phyloP scores from a whole-genome alignment of 768 basidiomycete species.

The Bullera alba region DNA sequence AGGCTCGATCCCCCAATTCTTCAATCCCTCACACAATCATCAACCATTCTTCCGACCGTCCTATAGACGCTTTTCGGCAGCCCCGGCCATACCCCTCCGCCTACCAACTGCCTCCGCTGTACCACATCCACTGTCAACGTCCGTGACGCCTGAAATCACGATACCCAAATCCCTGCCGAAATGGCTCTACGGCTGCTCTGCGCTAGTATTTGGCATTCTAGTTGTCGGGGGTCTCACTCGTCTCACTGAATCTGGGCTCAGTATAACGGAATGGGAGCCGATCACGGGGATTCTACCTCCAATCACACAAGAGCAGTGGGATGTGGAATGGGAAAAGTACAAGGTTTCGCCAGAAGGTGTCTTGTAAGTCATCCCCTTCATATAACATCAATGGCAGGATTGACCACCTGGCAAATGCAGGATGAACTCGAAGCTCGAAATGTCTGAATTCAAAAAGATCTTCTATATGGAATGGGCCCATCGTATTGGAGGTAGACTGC shows the following conservation, averaged over 20 bases:
- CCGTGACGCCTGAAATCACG: background rate
- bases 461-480: slow-evolving; percentile 99
- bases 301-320: slow-evolving; percentile 67
- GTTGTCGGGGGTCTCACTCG: slow-evolving; percentile 94
- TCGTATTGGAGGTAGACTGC: slow-evolving; percentile 78
- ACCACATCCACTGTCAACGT: background rate
- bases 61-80: no score
- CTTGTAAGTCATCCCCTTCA: slow-evolving; percentile 61
- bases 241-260: slow-evolving; percentile 91
- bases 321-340: slow-evolving; percentile 81
- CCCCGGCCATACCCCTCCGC: slow-evolving; percentile 2
- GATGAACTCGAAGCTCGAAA: slow-evolving; percentile 76
- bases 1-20: background rate
- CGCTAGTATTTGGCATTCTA: slow-evolving; percentile 81
- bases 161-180: slow-evolving; percentile 52
- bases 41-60: background rate
- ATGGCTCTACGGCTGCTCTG: slow-evolving; percentile 80
- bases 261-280: slow-evolving; percentile 96
- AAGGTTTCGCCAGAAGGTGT: slow-evolving; percentile 91
- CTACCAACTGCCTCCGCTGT: background rate
- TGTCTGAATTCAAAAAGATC: slow-evolving; percentile 89
- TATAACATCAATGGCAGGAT: no score
- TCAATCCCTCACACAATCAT: slow-evolving; percentile 12
- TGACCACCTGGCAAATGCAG: slow-evolving; percentile 48
- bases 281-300: slow-evolving; percentile 85